These are phyloP conservation scores for Taiozyma sp. DNA, from an alignment of 1,139 yeast genomes.

Conservation along the genomic window DNA sequence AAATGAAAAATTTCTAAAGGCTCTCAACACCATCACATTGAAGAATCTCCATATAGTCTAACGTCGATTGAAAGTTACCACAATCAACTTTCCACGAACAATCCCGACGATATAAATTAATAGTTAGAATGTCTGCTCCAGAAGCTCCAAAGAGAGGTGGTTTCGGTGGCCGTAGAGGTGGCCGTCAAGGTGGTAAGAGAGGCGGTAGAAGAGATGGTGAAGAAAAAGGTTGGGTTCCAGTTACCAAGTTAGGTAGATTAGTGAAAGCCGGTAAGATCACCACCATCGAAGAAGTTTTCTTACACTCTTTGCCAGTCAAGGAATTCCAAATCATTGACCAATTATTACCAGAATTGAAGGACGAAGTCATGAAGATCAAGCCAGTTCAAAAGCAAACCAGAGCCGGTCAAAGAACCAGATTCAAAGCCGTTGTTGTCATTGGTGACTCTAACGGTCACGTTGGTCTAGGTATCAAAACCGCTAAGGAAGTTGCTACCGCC, in stretches of 20 bases:
- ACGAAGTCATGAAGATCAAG: slow-evolving; percentile 99
- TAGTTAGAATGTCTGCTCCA: slow-evolving; percentile 55
- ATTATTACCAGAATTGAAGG: slow-evolving; percentile 93
- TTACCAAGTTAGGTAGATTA: slow-evolving; percentile 99
- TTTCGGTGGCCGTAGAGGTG: slow-evolving; percentile 69
- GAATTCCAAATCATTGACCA: slow-evolving; percentile 98
- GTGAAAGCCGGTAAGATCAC: slow-evolving; percentile 98
- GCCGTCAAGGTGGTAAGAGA: slow-evolving; percentile 53
- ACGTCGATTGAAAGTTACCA: slow-evolving; percentile 85
- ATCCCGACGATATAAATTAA: slow-evolving; percentile 55
- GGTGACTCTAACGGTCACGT: slow-evolving; percentile 99
- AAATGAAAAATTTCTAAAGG: not conserved
- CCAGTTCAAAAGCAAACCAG: slow-evolving; percentile 99
- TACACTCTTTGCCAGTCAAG: slow-evolving; percentile 99
- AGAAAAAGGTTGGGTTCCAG: slow-evolving; percentile 99
- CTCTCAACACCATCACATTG: not conserved
- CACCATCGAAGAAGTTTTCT: slow-evolving; percentile 96
- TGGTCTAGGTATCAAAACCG: slow-evolving; percentile 99
- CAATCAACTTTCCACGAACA: slow-evolving; percentile 90
- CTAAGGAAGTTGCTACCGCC: slow-evolving; percentile 99
- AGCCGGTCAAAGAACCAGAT: slow-evolving; percentile 99
- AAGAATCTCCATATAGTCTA: not conserved
- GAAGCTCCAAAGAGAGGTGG: slow-evolving; percentile 57
- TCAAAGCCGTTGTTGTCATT: slow-evolving; percentile 99
- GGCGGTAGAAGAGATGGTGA: slow-evolving; percentile 80